Evolutionary conservation across 2,329 filamentous ascomycete genomes (phyloP), one percentile per base, ranked within the genome.

Genomic region (Alternaria gansuensis): DNA sequence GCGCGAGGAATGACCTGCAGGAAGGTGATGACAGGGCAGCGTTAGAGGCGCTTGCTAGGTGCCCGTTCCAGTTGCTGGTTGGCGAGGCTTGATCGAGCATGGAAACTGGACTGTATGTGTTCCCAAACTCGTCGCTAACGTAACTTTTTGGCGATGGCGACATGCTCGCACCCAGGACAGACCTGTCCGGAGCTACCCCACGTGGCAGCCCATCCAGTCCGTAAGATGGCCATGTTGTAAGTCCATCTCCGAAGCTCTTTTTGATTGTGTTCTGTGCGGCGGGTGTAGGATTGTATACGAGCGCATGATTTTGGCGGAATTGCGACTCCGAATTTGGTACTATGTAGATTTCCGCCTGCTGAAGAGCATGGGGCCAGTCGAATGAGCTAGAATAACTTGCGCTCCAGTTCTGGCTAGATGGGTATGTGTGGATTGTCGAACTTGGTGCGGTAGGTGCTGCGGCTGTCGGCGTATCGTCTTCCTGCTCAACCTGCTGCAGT

Each of bases 81-180:
- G 53, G 48, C 8, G 52, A 62, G 14, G 29, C 33, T 34, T 60
- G 52, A 14, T 59, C 58, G 13, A 36, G 44, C 14, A 56, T 39
- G 1, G 51, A 44, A 6, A 46, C 59, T 34, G 66, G 61, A 3
- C 54, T 65, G 46, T 59, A 59, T 9, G 58, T 26, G 10, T 49
- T 24, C 51, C 58, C 36, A 33, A 62, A 11, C 13, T 50, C 51
- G 2, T 71, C 66, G 51, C 66, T 70, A 43, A 52, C 55, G 24
- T 61, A 60, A 53, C 70, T 74, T 44, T 57, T 64, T 1, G 71
- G 66, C 21, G 72, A 75, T 17, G 46, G 39, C 21, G 67, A 59
- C 9, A 49, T 46, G 36, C 51, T 62, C 26, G 63, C 57, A 7
- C 61, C 60, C 23, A 63, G 33, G 17, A 63, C 55, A 6, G 66